Evolutionary conservation across 164 flowering plant species (phyloP).

Genomic region (Liriodendron chinense): DNA sequence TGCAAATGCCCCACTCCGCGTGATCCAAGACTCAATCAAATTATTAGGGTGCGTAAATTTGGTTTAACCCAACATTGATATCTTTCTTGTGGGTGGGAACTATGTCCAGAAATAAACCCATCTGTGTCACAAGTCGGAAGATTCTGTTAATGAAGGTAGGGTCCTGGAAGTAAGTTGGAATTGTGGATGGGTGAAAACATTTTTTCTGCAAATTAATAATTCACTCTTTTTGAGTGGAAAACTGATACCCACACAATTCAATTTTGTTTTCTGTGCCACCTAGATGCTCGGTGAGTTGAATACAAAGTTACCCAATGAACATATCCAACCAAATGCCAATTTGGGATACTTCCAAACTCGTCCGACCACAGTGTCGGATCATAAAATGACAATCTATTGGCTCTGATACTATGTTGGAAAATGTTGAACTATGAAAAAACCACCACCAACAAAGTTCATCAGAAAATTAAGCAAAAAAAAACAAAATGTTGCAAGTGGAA

Average conservation of each 20-base stretch:
- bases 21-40: conserved; percentile 66
- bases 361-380: too few species aligned
- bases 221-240: background rate
- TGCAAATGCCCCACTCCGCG: conserved; percentile 67
- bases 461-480: too few species aligned
- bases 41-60: conserved; percentile 67
- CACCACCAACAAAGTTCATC: too few species aligned
- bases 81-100: background rate
- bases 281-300: background rate
- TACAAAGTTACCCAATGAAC: too few species aligned
- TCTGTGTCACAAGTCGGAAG: background rate
- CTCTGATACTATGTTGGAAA: too few species aligned
- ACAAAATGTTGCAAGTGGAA: too few species aligned
- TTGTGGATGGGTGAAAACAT: background rate
- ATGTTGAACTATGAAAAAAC: too few species aligned
- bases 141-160: background rate
- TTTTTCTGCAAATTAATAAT: background rate
- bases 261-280: background rate
- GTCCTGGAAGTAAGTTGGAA: background rate
- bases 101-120: background rate
- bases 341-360: too few species aligned
- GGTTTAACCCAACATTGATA: background rate
- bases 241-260: background rate
- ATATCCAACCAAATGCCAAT: too few species aligned
- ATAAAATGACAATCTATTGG: too few species aligned